Base-by-base conservation (phyloP, 2,329 filamentous ascomycete genomes). In the Fusarium annulatum region DNA sequence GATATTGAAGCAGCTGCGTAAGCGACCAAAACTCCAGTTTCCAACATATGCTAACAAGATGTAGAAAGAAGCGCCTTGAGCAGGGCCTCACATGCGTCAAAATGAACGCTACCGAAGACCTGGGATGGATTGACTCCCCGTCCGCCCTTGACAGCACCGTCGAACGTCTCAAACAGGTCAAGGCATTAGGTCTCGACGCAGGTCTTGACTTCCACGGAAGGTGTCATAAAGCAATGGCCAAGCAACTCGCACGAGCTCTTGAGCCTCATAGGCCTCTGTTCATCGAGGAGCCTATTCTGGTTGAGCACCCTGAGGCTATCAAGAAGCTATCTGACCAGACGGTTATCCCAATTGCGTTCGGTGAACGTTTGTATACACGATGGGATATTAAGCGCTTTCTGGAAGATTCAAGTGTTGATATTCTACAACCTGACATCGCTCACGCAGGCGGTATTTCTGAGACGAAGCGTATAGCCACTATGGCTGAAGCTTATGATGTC, bases 161-260 rank as follows among this genome's bases (percentile, higher is more conserved):
- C 5, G 88, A 93, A 65, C 86, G 93, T 4, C 84, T 95, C 18
- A 90, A 91, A 73, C 85, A 88, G 0, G 93, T 95, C 15, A 94
- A 92, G 78, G 85, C 86, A 0, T 82, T 94, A 0, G 92, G 92
- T 3, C 87, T 95, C 74, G 92, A 95, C 64, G 92, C 88, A 1
- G 93, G 90, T 4, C 86, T 95, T 33, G 93, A 95, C 76, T 95
- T 95, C 80, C 93, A 95, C 79, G 93, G 93, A 7, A 88, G 92
- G 14, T 84, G 94, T 1, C 93, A 95, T 81, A 92, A 92, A 69
- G 91, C 92, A n/a, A 95, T 95, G 92, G 93, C 92, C 0, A 94
- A 93, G 74, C 93, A 95, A 74, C 86, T 95, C 5, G 91, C 91
- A 3, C 87, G 88, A 64, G 85, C 88, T 0, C 85, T 95, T 0